Base-by-base conservation (phyloP, 176 grass and related monocot genomes). In the Musa troglodytarum region DNA sequence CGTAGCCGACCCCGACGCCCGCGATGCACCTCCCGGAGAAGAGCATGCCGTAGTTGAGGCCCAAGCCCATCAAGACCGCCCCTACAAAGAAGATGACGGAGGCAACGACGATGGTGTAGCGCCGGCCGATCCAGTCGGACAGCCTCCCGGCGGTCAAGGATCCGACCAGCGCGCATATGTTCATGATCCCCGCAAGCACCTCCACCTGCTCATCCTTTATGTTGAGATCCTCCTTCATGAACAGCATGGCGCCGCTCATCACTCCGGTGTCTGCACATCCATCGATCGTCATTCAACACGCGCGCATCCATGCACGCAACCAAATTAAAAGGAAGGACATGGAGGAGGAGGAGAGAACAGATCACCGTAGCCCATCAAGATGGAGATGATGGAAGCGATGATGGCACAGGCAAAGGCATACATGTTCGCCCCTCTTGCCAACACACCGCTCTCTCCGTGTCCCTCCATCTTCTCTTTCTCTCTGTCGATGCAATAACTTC, bases 321-420 rank as follows among this genome's bases (percentile, higher is more conserved):
- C 4, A 43, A 43, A 0, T 43, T 0, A 28, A 43, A 43, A 0
- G 34, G 4, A 43, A 43, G 4, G 34, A 43, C 4, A 6, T 43
- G 34, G 34, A 43, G 34, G 34, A 22, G 28, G 28, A 43, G 34
- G 34, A 43, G 34, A 43, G 34, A 43, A 43, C 4, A 43, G 34
- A 69, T 58, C 68, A 95, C 92, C 92, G 17, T 95, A 95, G 74
- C 92, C 92, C 81, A 95, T 86, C 72, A 95, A 79, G 81, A 90
- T 85, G 78, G 92, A 95, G 73, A 88, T 90, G 77, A 82, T 88
- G 65, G 92, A 90, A 43, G 92, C 88, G 49, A 95, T 82, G 12
- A 95, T 65, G 53, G 92, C 83, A 76, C 92, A 95, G 21, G 71
- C 88, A 23, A 83, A 68, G 52, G 92, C 92, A 70, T 88, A 95